A percentile compares a stretch with the other conserved stretches of the same genome.
Evolutionary conservation across 306 rosid genomes (phyloP).

Genomic region (Pachyrhizus erosus): DNA sequence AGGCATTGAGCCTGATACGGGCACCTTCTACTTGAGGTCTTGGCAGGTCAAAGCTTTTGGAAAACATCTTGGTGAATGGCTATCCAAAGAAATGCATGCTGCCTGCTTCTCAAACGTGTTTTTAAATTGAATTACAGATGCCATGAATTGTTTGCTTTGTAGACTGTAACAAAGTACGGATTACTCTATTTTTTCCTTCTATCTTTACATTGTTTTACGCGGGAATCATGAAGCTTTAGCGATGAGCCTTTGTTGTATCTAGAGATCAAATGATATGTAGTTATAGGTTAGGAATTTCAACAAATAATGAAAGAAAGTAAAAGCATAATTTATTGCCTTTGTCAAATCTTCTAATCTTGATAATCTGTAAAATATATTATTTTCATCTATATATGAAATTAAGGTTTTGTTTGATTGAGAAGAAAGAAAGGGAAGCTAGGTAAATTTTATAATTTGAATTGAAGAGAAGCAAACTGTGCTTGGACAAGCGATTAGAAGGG

Average conservation of each 20-base stretch:
- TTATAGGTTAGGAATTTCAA: conserved; percentile 31
- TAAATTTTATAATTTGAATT: no score
- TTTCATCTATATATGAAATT: no score
- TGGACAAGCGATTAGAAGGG: no score
- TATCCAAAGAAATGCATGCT: conserved; percentile 37
- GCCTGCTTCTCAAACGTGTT: conserved; percentile 27
- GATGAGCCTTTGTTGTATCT: conserved; percentile 50
- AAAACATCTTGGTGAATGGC: conserved; percentile 35
- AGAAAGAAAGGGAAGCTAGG: no score
- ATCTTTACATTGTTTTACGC: conserved; percentile 1
- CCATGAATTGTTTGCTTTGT: conserved; percentile 38
- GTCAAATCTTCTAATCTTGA: conserved; percentile 4
- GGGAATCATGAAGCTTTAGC: conserved; percentile 40
- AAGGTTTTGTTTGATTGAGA: no score
- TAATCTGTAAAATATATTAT: no score
- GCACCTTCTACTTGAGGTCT: conserved; percentile 27
- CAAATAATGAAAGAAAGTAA: conserved; percentile 8
- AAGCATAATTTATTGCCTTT: conserved; percentile 23
- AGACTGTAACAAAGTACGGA: conserved; percentile 39
- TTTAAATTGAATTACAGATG: conserved; percentile 26
- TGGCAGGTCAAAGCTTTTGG: conserved; percentile 31
- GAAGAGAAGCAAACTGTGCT: no score
- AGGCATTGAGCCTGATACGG: conserved; percentile 38
- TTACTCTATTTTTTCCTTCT: conserved; percentile 12
- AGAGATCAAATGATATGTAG: conserved; percentile 46